A percentile compares a stretch with the other conserved stretches of the same genome.
Conservation (phyloP, 805 yeast genomes). For the Saturnispora sekii region DNA sequence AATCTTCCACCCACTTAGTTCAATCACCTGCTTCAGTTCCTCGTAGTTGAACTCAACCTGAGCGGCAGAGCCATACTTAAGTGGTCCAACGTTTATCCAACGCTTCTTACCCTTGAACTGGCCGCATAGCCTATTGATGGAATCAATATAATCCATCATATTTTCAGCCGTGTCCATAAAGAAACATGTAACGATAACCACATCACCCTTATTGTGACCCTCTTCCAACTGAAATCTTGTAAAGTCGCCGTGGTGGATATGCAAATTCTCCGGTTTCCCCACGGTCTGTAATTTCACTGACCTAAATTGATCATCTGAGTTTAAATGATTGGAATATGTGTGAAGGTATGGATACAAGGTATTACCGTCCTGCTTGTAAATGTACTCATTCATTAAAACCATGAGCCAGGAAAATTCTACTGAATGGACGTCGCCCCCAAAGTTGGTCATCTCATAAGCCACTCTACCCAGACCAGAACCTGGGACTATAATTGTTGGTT, state of each 20-base stretch:
- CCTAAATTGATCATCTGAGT: conserved; percentile 41
- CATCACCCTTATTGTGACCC: conserved; percentile 27
- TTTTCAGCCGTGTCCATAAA: conserved; percentile 93
- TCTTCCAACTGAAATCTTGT: conserved; percentile 35
- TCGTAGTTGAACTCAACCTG: conserved; percentile 61
- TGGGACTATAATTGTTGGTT: conserved; percentile 59
- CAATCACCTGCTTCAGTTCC: conserved; percentile 51
- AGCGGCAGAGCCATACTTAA: conserved; percentile 84
- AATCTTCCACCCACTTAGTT: conserved; percentile 55
- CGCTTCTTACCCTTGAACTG: conserved; percentile 30
- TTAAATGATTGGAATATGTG: conserved; percentile 56
- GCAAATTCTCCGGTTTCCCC: conserved; percentile 38
- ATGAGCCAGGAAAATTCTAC: conserved; percentile 70
- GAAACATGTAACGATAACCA: conserved; percentile 58
- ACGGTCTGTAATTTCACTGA: conserved; percentile 25
- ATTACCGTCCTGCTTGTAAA: conserved; percentile 27
- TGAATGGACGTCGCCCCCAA: conserved; percentile 46
- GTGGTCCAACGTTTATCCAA: conserved; percentile 91
- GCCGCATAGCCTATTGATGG: conserved; percentile 39
- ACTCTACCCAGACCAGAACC: conserved; percentile 84
- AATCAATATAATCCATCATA: conserved; percentile 60
- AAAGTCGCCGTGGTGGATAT: conserved; percentile 54
- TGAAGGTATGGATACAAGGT: conserved; percentile 46
- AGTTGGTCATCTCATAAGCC: conserved; percentile 48
- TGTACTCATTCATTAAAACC: conserved; percentile 58